phyloP scores from a whole-genome alignment of 805 yeast genomes.

The Sungouiella blattae region DNA sequence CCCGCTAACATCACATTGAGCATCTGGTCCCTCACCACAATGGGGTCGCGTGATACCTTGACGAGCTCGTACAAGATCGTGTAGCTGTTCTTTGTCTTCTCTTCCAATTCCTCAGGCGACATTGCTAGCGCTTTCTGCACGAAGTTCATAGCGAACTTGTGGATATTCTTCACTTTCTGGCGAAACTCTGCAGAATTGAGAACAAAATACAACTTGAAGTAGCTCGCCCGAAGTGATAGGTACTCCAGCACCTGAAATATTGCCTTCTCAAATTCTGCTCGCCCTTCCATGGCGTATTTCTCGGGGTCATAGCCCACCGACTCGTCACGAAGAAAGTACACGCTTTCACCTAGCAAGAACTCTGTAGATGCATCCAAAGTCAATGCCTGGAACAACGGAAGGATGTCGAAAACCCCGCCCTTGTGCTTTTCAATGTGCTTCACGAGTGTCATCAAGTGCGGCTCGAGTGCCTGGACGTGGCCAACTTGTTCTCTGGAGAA shows the following conservation, averaged over 20 bases:
- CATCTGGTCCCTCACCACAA: constrained; percentile 10
- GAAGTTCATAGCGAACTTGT: constrained; percentile 7
- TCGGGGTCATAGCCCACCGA: constrained; percentile 1
- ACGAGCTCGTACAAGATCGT: constrained; percentile 11
- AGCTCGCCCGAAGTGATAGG: constrained; percentile 3
- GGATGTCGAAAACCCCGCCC: constrained; percentile 8
- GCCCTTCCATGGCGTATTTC: constrained; percentile 1
- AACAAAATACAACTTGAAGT: constrained; percentile 1
- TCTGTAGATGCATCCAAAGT: constrained; percentile 37
- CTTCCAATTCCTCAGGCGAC: constrained; percentile 7
- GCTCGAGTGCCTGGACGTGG: constrained; percentile 11
- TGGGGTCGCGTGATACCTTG: constrained; percentile 8
- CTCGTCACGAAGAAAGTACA: constrained; percentile 5
- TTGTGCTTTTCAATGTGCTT: constrained; percentile 1
- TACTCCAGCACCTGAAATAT: constrained; percentile 5
- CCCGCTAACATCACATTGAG: constrained; percentile 25
- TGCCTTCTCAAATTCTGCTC: constrained; percentile 5
- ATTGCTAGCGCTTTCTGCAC: constrained; percentile 7
- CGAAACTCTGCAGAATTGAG: constrained; percentile 7
- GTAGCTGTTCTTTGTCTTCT: constrained; percentile 4
- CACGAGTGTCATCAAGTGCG: constrained; percentile 4
- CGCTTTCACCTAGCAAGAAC: constrained; percentile 37
- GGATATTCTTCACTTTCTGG: constrained; percentile 4
- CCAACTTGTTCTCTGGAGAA: constrained; percentile 11
- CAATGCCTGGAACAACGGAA: constrained; percentile 5